These are phyloP conservation scores for Nakataea oryzae DNA, from an alignment of 2,329 filamentous ascomycete genomes.

Conservation along the genomic window DNA sequence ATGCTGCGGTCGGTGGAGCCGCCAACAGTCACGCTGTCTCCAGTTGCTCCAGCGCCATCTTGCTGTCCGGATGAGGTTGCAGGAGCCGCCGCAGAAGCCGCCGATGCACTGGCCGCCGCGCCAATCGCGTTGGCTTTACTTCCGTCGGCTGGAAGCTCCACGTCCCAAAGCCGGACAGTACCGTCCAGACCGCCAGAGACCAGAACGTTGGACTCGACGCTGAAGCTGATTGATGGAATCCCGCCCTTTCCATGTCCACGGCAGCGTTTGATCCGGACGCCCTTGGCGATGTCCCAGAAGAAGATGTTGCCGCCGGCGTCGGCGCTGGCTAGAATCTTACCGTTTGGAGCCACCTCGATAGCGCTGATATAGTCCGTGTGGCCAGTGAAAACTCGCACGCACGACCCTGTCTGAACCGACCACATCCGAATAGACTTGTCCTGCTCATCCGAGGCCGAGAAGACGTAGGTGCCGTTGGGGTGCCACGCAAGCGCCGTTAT, in stretches of 20 bases:
- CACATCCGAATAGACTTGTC: constrained; percentile 96
- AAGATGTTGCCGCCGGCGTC: constrained; percentile 84
- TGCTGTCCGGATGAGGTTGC: not conserved
- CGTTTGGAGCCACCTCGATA: constrained; percentile 76
- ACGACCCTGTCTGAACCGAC: constrained; percentile 78
- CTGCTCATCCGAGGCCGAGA: constrained; percentile 76
- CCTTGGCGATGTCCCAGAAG: constrained; percentile 88
- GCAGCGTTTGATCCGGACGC: constrained; percentile 80
- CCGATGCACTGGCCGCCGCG: constrained; percentile 5
- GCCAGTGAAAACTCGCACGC: constrained; percentile 84
- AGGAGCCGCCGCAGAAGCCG: not conserved
- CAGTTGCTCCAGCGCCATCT: constrained; percentile 20
- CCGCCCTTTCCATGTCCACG: constrained; percentile 88
- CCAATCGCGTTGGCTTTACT: constrained; percentile 39
- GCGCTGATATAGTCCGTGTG: constrained; percentile 82
- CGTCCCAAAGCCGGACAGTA: constrained; percentile 91
- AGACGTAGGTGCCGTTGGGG: constrained; percentile 85
- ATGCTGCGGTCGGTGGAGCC: constrained; percentile 23
- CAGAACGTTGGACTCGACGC: constrained; percentile 81
- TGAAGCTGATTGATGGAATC: constrained; percentile 89
- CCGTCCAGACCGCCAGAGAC: constrained; percentile 86
- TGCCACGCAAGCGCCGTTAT: constrained; percentile 93
- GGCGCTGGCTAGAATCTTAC: constrained; percentile 82
- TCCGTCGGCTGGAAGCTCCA: constrained; percentile 59
- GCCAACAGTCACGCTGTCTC: constrained; percentile 28